Evolutionary conservation across 1,284 basidiomycete genomes (phyloP).

Genomic region (Leccinum olivaceoglutinosum): DNA sequence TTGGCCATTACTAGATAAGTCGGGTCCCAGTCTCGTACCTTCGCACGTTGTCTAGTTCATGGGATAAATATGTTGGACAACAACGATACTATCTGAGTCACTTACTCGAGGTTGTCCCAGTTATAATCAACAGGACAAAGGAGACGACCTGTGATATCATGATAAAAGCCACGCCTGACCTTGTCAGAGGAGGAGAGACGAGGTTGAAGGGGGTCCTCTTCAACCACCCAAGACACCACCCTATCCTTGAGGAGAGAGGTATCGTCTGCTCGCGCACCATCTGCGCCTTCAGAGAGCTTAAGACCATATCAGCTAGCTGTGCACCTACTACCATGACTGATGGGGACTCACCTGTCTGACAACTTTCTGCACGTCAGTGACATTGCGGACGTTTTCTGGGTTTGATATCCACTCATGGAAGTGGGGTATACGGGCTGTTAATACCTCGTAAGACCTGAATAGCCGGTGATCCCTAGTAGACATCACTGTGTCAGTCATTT

Average conservation of each 20-base stretch:
- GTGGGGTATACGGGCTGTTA: background rate
- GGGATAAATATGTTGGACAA: background rate
- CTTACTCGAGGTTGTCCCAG: background rate
- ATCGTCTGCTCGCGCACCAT: background rate
- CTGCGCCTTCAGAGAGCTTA: background rate
- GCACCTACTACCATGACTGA: background rate
- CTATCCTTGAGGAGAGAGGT: background rate
- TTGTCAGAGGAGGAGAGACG: background rate
- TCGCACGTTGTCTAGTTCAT: background rate
- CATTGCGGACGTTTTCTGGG: background rate
- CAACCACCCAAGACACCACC: background rate
- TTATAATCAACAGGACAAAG: background rate
- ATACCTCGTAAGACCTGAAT: background rate
- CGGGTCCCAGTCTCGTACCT: background rate
- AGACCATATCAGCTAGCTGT: background rate
- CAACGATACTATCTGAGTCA: background rate
- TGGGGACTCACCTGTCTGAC: background rate
- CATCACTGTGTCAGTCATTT: background rate
- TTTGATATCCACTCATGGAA: background rate
- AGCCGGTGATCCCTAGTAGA: background rate
- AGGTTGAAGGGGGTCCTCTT: background rate
- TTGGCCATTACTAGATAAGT: background rate
- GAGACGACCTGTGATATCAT: background rate
- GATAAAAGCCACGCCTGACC: background rate
- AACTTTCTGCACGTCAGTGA: background rate